phyloP scores from a whole-genome alignment of 352 stramenopile species.

The Aphanomyces cochlioides region DNA sequence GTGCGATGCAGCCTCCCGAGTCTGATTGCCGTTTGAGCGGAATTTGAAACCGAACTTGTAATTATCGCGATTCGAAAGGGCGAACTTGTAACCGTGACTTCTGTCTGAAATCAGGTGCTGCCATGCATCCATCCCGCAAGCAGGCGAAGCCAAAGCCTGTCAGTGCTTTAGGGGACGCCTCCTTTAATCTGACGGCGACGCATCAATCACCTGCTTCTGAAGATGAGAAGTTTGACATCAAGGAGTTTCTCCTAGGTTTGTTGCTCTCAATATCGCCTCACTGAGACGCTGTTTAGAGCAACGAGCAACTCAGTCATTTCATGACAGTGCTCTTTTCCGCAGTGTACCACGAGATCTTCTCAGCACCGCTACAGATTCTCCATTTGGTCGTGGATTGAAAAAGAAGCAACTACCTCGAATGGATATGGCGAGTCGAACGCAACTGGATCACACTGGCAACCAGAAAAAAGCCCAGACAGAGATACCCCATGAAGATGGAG shows the following conservation, averaged over 20 bases:
- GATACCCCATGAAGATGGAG: slow-evolving; percentile 21
- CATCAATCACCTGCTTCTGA: background rate
- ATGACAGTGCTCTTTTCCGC: slow-evolving; percentile 62
- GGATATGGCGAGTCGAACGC: slow-evolving; percentile 24
- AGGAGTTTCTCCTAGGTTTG: slow-evolving; percentile 24
- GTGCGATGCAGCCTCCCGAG: too few species aligned
- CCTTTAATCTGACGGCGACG: slow-evolving; percentile 14
- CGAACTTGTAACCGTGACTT: too few species aligned
- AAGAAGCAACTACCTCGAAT: slow-evolving; percentile 48
- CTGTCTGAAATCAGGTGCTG: too few species aligned
- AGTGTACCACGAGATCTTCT: slow-evolving; percentile 32
- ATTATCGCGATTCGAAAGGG: too few species aligned
- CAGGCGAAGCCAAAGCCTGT: background rate
- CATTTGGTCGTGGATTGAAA: slow-evolving; percentile 26
- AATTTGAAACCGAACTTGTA: too few species aligned
- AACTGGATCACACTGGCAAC: slow-evolving; percentile 26
- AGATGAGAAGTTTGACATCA: slow-evolving; percentile 17
- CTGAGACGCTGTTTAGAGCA: slow-evolving; percentile 39
- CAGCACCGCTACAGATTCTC: slow-evolving; percentile 1
- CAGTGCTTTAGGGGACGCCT: slow-evolving; percentile 6
- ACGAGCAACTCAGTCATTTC: slow-evolving; percentile 46
- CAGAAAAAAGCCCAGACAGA: slow-evolving; percentile 36
- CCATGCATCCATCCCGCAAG: too few species aligned
- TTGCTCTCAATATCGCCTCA: background rate
- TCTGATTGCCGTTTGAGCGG: too few species aligned